These are phyloP conservation scores for Durio zibethinus DNA, from an alignment of 345 rosid genomes.

Conservation along the genomic window DNA sequence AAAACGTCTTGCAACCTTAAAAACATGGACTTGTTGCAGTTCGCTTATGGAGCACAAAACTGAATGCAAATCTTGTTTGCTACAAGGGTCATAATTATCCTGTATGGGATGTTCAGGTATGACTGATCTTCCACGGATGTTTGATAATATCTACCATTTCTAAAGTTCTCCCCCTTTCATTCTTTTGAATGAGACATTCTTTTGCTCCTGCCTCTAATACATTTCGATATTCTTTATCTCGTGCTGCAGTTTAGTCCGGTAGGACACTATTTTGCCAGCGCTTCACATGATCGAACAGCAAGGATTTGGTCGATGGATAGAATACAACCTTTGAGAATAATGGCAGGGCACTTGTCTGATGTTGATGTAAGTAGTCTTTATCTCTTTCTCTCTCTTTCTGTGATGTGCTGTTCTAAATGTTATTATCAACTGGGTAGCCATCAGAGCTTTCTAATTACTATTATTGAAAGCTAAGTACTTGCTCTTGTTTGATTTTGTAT, in stretches of 20 bases:
- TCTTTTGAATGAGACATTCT: neutral
- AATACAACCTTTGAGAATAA: slow-evolving; percentile 84
- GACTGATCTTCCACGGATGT: neutral
- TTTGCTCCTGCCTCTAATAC: slow-evolving; percentile 17
- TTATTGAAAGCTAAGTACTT: neutral
- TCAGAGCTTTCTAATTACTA: neutral
- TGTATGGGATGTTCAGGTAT: slow-evolving; percentile 99
- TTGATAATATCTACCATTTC: slow-evolving; percentile 3
- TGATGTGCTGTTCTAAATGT: neutral
- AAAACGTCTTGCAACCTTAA: neutral
- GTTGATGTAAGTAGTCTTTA: slow-evolving; percentile 71
- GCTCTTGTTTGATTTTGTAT: neutral
- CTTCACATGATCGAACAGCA: slow-evolving; percentile 96
- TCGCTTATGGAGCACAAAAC: slow-evolving; percentile 91
- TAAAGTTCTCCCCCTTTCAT: neutral
- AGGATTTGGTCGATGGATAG: slow-evolving; percentile 95
- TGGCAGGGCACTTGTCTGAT: slow-evolving; percentile 99
- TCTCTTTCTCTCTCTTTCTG: slow-evolving; percentile 10
- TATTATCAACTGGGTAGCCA: neutral
- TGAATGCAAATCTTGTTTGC: slow-evolving; percentile 95
- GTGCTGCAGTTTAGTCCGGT: slow-evolving; percentile 86
- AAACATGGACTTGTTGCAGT: slow-evolving; percentile 40
- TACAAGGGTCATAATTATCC: slow-evolving; percentile 99
- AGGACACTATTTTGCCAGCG: slow-evolving; percentile 91
- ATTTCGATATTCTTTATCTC: slow-evolving; percentile 12